Conservation (phyloP, 805 yeast species). For the Metschnikowia lachancei region DNA sequence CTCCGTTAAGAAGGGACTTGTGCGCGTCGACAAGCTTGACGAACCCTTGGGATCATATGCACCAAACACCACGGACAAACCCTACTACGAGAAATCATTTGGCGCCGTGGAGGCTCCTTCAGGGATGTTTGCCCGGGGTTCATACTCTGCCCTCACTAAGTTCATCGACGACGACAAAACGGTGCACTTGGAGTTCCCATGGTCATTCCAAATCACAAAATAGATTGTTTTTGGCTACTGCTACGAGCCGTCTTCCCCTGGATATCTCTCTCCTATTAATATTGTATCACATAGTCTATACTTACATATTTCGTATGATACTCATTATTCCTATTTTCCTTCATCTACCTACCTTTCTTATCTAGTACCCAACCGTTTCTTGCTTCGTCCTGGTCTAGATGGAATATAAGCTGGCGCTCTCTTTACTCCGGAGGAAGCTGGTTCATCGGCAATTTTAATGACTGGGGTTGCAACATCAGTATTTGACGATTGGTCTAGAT, state of each 20-base stretch:
- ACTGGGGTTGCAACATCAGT: not conserved
- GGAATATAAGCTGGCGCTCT: slow-evolving; percentile 38
- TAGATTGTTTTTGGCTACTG: slow-evolving; percentile 20
- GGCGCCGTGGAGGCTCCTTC: slow-evolving; percentile 81
- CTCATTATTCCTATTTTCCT: not conserved
- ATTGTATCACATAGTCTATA: too few relatives aligned
- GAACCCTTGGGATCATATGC: slow-evolving; percentile 91
- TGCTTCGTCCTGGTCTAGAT: slow-evolving; percentile 19
- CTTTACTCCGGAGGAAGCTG: slow-evolving; percentile 5
- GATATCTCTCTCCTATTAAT: too few relatives aligned
- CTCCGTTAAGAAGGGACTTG: slow-evolving; percentile 81
- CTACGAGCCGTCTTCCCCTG: not conserved
- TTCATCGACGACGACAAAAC: slow-evolving; percentile 84
- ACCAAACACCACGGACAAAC: slow-evolving; percentile 79
- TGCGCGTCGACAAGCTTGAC: slow-evolving; percentile 79
- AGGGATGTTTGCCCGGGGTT: slow-evolving; percentile 85
- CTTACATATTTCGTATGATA: not conserved
- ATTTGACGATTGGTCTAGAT: not conserved
- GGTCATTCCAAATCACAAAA: slow-evolving; percentile 83
- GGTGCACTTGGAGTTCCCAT: slow-evolving; percentile 69
- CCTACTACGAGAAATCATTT: slow-evolving; percentile 61
- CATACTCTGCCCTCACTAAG: slow-evolving; percentile 74
- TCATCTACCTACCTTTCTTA: not conserved
- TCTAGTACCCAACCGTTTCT: slow-evolving; percentile 17
- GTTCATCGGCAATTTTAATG: not conserved